Percentiles rank a stretch among this genome's conserved stretches.
Evolutionary conservation across 805 yeast species (phyloP).

Genomic region (Kluyveromyces starmeri): DNA sequence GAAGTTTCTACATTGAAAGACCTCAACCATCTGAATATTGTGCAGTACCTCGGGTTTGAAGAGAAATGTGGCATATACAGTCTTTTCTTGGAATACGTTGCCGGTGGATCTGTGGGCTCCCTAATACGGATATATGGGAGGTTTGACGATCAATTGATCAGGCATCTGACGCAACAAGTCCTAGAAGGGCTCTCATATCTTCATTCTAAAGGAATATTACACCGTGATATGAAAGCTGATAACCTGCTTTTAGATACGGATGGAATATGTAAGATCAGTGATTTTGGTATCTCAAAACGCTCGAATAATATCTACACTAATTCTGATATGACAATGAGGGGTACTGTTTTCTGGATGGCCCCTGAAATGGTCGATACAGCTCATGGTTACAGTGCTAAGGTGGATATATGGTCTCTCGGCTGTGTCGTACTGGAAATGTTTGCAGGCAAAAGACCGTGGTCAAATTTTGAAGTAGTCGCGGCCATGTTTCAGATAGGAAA

Average conservation of each 20-base stretch:
- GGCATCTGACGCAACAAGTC: conserved; percentile 69
- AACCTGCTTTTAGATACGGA: conserved; percentile 80
- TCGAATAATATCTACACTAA: conserved; percentile 80
- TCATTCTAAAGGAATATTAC: conserved; percentile 80
- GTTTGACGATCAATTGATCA: conserved; percentile 70
- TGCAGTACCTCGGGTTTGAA: conserved; percentile 93
- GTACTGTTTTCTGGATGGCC: conserved; percentile 99
- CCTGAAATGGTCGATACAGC: conserved; percentile 93
- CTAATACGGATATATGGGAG: conserved; percentile 74
- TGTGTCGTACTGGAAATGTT: conserved; percentile 97
- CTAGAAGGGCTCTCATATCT: conserved; percentile 78
- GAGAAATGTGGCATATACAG: conserved; percentile 64
- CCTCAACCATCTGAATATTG: conserved; percentile 87
- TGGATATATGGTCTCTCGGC: conserved; percentile 97
- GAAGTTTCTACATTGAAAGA: conserved; percentile 94
- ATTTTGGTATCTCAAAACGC: conserved; percentile 90
- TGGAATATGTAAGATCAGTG: conserved; percentile 92
- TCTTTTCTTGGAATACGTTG: conserved; percentile 88
- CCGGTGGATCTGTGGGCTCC: conserved; percentile 94
- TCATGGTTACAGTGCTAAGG: conserved; percentile 94
- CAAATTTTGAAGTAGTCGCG: conserved; percentile 86
- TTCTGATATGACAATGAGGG: conserved; percentile 97
- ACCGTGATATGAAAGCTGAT: conserved; percentile 92
- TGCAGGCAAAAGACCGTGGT: conserved; percentile 97
- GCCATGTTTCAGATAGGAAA: conserved; percentile 88